phyloP scores from a whole-genome alignment of 371 early-diverging fungal genomes.

The Rhizomucor miehei region DNA sequence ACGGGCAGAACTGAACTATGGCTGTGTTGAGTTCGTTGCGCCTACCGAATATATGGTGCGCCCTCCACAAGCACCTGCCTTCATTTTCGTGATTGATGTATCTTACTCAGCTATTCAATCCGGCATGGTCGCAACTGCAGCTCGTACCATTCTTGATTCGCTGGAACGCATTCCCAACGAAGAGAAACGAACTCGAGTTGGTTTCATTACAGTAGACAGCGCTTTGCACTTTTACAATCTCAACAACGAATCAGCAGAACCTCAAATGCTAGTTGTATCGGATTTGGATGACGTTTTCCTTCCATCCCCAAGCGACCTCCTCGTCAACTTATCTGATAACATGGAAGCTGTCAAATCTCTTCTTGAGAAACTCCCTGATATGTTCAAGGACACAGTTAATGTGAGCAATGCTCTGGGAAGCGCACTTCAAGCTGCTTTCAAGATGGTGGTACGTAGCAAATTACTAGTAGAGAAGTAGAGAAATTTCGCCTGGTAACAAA shows the following conservation, averaged over 20 bases:
- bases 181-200: conserved; percentile 88
- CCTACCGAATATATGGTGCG: conserved; percentile 62
- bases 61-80: conserved; percentile 93
- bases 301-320: conserved; percentile 81
- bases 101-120: conserved; percentile 86
- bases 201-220: conserved; percentile 87
- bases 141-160: conserved; percentile 77
- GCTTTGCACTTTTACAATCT: conserved; percentile 90
- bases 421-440: conserved; percentile 82
- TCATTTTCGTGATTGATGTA: conserved; percentile 91
- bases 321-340: conserved; percentile 84
- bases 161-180: conserved; percentile 86
- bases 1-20: conserved; percentile 68
- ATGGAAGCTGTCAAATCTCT: conserved; percentile 66
- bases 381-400: conserved; percentile 81
- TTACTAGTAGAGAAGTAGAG: not conserved
- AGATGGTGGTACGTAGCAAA: conserved; percentile 64
- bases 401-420: conserved; percentile 83
- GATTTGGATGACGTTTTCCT: conserved; percentile 89
- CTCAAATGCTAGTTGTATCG: conserved; percentile 90
- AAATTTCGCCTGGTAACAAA: not conserved
- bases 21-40: conserved; percentile 78
- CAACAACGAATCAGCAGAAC: conserved; percentile 60
- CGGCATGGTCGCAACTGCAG: conserved; percentile 68
- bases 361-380: conserved; percentile 70